phyloP scores from a whole-genome alignment of 2,329 filamentous ascomycete species.

The Emericellopsis cladophorae region DNA sequence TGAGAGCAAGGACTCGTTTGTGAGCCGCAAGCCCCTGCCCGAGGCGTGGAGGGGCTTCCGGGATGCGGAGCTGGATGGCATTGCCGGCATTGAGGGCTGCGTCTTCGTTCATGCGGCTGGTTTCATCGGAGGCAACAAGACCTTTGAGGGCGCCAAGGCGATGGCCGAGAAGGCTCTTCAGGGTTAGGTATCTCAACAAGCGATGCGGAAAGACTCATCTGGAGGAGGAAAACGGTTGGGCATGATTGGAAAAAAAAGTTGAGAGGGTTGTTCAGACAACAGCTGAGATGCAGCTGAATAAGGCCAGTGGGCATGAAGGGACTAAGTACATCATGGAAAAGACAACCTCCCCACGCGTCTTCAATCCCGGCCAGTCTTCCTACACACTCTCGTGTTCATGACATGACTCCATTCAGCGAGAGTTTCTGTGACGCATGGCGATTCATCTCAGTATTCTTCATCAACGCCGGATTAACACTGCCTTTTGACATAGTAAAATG shows the following conservation, averaged over 20 bases:
- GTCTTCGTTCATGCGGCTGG: conserved; percentile 91
- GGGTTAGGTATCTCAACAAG: conserved; percentile 9
- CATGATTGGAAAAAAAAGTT: neutral
- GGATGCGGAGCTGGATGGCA: conserved; percentile 69
- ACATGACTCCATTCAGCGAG: no score
- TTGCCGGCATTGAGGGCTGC: conserved; percentile 57
- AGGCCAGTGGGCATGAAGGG: no score
- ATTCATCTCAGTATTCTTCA: no score
- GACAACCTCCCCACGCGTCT: no score
- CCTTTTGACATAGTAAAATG: neutral
- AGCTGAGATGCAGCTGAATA: no score
- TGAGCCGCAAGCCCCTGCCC: conserved; percentile 82
- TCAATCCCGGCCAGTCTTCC: no score
- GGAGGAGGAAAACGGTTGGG: neutral
- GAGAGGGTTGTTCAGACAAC: no score
- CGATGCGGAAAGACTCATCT: neutral
- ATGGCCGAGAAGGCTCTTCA: conserved; percentile 72
- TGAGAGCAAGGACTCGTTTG: conserved; percentile 71
- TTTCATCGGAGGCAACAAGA: conserved; percentile 93
- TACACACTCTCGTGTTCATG: no score
- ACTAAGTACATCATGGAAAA: no score
- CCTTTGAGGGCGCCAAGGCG: conserved; percentile 71
- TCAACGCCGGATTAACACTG: no score
- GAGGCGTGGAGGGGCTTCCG: conserved; percentile 86
- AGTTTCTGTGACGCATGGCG: no score